Evolutionary conservation across 2,329 filamentous ascomycete genomes (phyloP), one percentile per base, ranked within the genome.

Genomic region (Eutypella sp.): DNA sequence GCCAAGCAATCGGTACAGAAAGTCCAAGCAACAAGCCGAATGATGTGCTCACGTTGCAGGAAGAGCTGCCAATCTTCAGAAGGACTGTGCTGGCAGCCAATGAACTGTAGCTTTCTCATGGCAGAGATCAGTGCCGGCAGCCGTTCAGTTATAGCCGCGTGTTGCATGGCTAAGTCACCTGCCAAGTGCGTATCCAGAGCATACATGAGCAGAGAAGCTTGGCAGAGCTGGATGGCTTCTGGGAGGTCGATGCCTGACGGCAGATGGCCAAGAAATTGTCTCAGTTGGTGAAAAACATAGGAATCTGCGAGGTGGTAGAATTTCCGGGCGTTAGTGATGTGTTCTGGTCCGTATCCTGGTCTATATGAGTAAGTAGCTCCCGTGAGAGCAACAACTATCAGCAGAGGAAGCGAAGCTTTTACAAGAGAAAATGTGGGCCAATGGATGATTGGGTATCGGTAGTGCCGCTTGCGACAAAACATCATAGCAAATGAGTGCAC

Each of bases 161-260:
- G 42, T 9, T 47, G 45, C 20, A 49, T 44, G 10, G 5, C 29
- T 8, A n/a, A 31, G 40, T 49, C 44, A 5, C 41, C 23, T 31
- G 43, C 24, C 25, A 46, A n/a, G 9, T 47, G 47, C 1, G 33
- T 41, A n/a, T 45, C 31, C 5, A 50, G 16, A 5, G n/a, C 45
- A 18, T 47, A 44, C 41, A 50, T 47, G n/a, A 50, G 41, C 7
- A 50, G 41, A 27, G 38, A 41, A 16, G 47, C 47, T 18, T 50
- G 47, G 13, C 45, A 50, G n/a, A 41, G 18, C 8, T 47, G 31
- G 3, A 50, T 34, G 4, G 41, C 41, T 15, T 29, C 25, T 19
- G 41, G 4, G 19, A 27, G 20, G 20, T 37, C 29, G 37, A 5
- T 11, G 13, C 18, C 9, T 4, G 3, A 6, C 2, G 42, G 24